Evolutionary conservation across 768 basidiomycete genomes (phyloP).

Genomic region (Bullera alba): DNA sequence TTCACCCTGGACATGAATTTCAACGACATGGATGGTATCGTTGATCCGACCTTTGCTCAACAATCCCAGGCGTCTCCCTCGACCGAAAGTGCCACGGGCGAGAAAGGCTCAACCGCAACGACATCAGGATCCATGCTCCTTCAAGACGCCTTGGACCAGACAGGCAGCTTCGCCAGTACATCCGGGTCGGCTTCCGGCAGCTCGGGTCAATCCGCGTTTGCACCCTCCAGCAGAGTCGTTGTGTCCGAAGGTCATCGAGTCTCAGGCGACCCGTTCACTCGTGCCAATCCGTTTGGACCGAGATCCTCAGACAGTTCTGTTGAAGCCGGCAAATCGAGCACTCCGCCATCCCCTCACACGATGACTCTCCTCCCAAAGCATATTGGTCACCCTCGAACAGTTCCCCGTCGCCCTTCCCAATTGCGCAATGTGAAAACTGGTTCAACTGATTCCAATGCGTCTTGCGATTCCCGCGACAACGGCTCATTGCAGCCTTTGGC

Average conservation of each 20-base stretch:
- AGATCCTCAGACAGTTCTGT: conserved; percentile 15
- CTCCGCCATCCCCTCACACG: conserved; percentile 33
- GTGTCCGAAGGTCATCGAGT: conserved; percentile 21
- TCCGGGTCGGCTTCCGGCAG: conserved; percentile 7
- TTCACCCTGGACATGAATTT: conserved; percentile 62
- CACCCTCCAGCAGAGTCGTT: conserved; percentile 9
- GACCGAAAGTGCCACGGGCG: conserved; percentile 2
- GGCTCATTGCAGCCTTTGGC: conserved; percentile 18
- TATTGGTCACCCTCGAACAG: conserved; percentile 13
- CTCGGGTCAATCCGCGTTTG: not conserved
- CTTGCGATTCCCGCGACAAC: conserved; percentile 7
- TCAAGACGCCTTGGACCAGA: conserved; percentile 19
- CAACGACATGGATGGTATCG: conserved; percentile 73
- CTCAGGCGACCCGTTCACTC: conserved; percentile 15
- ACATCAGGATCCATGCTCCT: conserved; percentile 13
- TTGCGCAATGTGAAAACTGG: conserved; percentile 42
- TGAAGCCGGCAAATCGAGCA: conserved; percentile 17
- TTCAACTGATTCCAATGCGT: conserved; percentile 22
- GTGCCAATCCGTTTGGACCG: conserved; percentile 13
- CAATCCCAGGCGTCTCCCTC: conserved; percentile 3
- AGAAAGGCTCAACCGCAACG: not conserved
- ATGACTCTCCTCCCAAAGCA: conserved; percentile 20
- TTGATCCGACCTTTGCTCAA: conserved; percentile 50
- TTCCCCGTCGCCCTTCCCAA: conserved; percentile 44
- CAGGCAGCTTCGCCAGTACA: conserved; percentile 22